Base-by-base conservation (phyloP, 257 asterid genomes). In the Fraxinus pennsylvanica region DNA sequence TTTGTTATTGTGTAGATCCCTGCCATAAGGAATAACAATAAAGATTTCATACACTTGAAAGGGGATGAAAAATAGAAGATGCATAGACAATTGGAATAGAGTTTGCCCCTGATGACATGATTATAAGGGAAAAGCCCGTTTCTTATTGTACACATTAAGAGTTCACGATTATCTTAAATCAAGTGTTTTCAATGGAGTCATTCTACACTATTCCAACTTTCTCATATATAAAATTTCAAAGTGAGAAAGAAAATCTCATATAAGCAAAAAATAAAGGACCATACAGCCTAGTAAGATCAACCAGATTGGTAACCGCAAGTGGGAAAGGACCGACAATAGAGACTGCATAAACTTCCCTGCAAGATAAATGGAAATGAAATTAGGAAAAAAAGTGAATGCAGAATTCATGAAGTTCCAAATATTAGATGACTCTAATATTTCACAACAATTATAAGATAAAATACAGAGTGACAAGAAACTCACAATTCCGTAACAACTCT, bases 261-360 rank as follows among this genome's bases (percentile, higher is more conserved):
- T 41, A 41, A 76, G 66, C 73, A 66, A 54, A 59, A 65, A 35
- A 54, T 9, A 68, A 70, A 33, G 71, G 72, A 65, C 39, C 97
- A 74, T 96, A 96, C 99, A 96, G 94, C 81, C 93, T 90, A 6
- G 91, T 93, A 80, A 96, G 99, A 86, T 96, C 99, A 86, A 96
- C 83, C 82, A 96, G 85, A 86, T 91, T 93, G 78, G 99, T 96
- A 78, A 96, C 98, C 30, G 98, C 99, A 78, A 93, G 88, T 67
- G 99, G 99, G 81, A 96, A 93, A 77, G 96, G 96, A 68, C 99
- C 99, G 68, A 93, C 97, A 80, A 93, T 90, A 22, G 99, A 96
- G 81, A 96, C 99, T 70, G 98, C 99, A 83, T 93, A 96, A 36
- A 96, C 98, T 87, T 96, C 99, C 88, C 99, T 96, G 98, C 85